Evolutionary conservation across 2,329 filamentous ascomycete genomes (phyloP).

Genomic region (Phyllosticta paracitricarpa): DNA sequence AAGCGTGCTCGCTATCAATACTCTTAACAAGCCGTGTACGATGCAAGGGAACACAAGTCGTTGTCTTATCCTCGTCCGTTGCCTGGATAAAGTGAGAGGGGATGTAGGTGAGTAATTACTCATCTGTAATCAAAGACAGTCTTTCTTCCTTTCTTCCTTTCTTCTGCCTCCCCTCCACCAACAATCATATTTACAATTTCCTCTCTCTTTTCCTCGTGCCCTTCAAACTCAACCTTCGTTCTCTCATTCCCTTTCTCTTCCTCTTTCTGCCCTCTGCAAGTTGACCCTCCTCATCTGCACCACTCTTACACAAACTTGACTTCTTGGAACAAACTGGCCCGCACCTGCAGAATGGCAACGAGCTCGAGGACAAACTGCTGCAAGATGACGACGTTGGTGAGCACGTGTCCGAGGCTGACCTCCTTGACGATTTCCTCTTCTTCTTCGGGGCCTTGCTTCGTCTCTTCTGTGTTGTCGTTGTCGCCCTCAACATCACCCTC

Average conservation of each 20-base stretch:
- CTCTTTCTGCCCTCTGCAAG: neutral
- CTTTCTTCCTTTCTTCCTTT: too few species aligned
- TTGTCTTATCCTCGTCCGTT: too few species aligned
- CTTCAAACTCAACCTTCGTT: neutral
- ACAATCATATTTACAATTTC: too few species aligned
- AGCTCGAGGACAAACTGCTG: slow-evolving; percentile 42
- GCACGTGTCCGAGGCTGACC: slow-evolving; percentile 38
- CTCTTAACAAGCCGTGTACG: too few species aligned
- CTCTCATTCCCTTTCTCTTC: neutral
- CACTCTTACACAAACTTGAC: slow-evolving; percentile 27
- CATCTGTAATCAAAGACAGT: too few species aligned
- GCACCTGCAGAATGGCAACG: slow-evolving; percentile 37
- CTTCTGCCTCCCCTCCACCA: too few species aligned
- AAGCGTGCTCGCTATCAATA: too few species aligned
- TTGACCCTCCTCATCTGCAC: neutral
- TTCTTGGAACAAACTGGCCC: slow-evolving; percentile 39
- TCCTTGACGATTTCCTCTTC: slow-evolving; percentile 25
- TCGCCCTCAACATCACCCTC: slow-evolving; percentile 10
- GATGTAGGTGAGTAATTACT: too few species aligned
- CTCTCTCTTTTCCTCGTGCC: neutral
- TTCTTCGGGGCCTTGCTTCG: slow-evolving; percentile 1
- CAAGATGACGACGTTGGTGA: slow-evolving; percentile 41
- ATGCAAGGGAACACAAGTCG: too few species aligned
- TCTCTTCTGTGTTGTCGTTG: neutral
- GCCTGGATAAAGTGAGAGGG: too few species aligned